Evolutionary conservation across 768 basidiomycete genomes (phyloP), one percentile per base, ranked within the genome.

Genomic region (Tylopilus sp.): DNA sequence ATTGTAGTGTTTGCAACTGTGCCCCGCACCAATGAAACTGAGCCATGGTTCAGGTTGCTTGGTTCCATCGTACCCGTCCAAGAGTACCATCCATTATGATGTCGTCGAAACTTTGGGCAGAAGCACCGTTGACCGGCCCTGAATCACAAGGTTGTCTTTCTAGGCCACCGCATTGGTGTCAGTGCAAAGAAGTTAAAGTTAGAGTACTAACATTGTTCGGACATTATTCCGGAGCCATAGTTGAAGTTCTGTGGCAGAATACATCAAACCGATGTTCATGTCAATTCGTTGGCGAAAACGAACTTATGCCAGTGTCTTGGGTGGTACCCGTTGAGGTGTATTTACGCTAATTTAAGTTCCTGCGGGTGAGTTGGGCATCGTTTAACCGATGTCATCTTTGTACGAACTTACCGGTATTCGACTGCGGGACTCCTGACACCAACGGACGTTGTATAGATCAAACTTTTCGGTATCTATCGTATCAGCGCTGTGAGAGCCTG

Each of bases 1-100:
- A 65, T 62, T 3, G 62, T 40, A 11, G 66, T 70, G 48, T 67
- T 65, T 4, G 67, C 66, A 33, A 81, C 76, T n/a, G 77, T 80
- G 60, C 65, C 69, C 48, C 60, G 28, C 17, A 78, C 81, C 33
- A 81, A 71, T 62, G 81, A 76, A 2, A 74, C 75, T 24, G 81
- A 80, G 16, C 82, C 82, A 38, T 17, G 14, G n/a, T 47, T 16
- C 19, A 13, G 4, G 34, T 31, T 33, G 1, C 9, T 6, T 7
- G 21, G 21, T 25, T 24, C 48, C 31, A 34, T 19, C 14, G 17
- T 25, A 55, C 58, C 46, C 54, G 74, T 74, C 80, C 80, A 34
- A 83, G 65, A 53, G 81, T 79, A 9, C 82, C 81, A 55, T 84
- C 81, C 17, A 78, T n/a, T n/a, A n/a, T n/a, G n/a, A n/a, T 72